Conservation (phyloP, 2,329 filamentous ascomycete genomes). For the Aspergillus nomiae region DNA sequence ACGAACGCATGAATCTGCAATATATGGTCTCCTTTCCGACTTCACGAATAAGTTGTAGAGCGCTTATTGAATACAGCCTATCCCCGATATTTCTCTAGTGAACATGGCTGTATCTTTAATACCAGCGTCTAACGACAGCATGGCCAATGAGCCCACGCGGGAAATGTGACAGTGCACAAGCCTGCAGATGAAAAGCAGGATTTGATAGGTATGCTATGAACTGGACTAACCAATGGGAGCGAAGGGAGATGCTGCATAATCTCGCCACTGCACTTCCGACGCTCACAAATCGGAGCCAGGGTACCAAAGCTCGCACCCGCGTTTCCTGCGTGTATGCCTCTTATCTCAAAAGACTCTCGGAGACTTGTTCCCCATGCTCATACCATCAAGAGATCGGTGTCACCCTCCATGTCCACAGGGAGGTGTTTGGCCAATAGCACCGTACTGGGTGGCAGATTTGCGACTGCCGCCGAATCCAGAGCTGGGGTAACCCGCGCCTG, state of each 20-base stretch:
- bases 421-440: conserved; percentile 49
- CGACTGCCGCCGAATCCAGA: conserved; percentile 28
- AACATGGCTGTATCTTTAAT: background rate
- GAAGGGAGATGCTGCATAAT: background rate
- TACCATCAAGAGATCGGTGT: conserved; percentile 19
- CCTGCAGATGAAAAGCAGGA: background rate
- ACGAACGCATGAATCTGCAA: background rate
- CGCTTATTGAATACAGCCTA: background rate
- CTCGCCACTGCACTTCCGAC: background rate
- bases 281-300: background rate
- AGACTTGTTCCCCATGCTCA: background rate
- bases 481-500: conserved; percentile 26
- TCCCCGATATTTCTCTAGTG: background rate
- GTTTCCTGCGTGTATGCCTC: background rate
- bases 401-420: conserved; percentile 53
- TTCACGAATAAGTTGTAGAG: conserved; percentile 1
- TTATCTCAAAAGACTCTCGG: background rate
- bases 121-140: background rate
- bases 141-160: background rate
- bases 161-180: background rate
- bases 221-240: background rate
- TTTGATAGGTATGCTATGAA: background rate
- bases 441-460: conserved; percentile 36
- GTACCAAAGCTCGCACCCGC: background rate
- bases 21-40: background rate